phyloP scores from a whole-genome alignment of 768 basidiomycete species.

The Kwoniella dendrophila region DNA sequence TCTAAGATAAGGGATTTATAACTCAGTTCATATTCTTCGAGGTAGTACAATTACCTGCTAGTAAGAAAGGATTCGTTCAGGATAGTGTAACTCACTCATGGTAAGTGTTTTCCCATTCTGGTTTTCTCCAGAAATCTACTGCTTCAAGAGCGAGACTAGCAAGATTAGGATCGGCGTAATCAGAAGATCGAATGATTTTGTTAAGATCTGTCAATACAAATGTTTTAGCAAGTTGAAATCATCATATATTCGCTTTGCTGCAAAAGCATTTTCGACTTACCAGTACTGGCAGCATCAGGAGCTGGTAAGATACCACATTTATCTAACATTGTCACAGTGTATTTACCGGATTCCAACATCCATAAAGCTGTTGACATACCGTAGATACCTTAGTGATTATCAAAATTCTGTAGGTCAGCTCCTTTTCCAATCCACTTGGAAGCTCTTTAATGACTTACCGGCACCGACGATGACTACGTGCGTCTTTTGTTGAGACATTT shows the following conservation, averaged over 20 bases:
- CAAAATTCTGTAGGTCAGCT: neutral
- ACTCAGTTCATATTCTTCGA: neutral
- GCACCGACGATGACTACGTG: slow-evolving; percentile 42
- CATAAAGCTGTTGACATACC: slow-evolving; percentile 84
- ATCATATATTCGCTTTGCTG: too few species aligned
- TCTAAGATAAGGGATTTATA: slow-evolving; percentile 56
- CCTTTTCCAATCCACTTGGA: neutral
- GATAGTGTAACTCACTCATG: slow-evolving; percentile 67
- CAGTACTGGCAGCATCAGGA: slow-evolving; percentile 73
- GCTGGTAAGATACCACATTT: slow-evolving; percentile 71
- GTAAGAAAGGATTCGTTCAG: neutral
- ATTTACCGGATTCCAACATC: slow-evolving; percentile 66
- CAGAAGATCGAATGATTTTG: slow-evolving; percentile 55
- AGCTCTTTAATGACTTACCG: slow-evolving; percentile 20
- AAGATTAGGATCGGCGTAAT: slow-evolving; percentile 59
- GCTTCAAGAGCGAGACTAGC: slow-evolving; percentile 73
- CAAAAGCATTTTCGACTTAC: slow-evolving; percentile 41
- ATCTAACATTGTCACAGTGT: slow-evolving; percentile 76
- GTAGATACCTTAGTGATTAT: slow-evolving; percentile 61
- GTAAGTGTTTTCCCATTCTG: slow-evolving; percentile 63
- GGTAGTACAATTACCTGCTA: neutral
- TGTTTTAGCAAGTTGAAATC: neutral
- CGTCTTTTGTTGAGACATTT: slow-evolving; percentile 29
- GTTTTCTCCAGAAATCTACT: slow-evolving; percentile 69
- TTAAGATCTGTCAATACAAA: too few species aligned